A percentile compares a stretch with the other conserved stretches of the same genome.
These are phyloP conservation scores for Eutrema yunnanense DNA, from an alignment of 345 rosid genomes.

Conservation along the genomic window DNA sequence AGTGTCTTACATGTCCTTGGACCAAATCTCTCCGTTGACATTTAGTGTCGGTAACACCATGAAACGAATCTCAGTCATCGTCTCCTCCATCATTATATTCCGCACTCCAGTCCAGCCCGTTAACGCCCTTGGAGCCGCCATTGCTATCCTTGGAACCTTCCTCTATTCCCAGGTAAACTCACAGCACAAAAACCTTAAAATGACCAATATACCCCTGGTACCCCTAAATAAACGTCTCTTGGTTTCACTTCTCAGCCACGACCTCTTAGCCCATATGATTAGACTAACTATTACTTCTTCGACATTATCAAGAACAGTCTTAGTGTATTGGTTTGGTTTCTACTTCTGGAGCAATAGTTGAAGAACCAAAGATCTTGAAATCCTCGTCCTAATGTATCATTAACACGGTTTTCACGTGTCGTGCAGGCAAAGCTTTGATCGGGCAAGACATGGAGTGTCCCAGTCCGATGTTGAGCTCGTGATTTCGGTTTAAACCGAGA, in stretches of 20 bases:
- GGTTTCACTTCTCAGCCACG: background rate
- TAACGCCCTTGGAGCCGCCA: constrained; percentile 94
- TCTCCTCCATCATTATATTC: constrained; percentile 96
- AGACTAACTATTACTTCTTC: background rate
- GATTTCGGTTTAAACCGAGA: background rate
- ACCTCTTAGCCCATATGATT: background rate
- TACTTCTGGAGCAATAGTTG: background rate
- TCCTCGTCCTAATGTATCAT: background rate
- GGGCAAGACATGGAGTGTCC: background rate
- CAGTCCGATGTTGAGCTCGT: constrained; percentile 17
- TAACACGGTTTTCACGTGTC: background rate
- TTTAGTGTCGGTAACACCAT: constrained; percentile 95
- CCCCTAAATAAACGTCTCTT: background rate
- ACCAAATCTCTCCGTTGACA: constrained; percentile 90
- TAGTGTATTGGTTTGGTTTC: background rate
- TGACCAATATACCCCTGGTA: constrained; percentile 17
- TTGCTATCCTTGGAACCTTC: constrained; percentile 95
- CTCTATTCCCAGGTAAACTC: constrained; percentile 84
- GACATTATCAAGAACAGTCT: background rate
- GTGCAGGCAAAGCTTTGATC: constrained; percentile 28
- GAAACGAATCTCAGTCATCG: constrained; percentile 95
- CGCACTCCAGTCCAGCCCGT: constrained; percentile 91
- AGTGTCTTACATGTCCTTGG: constrained; percentile 98
- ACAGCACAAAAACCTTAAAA: background rate
- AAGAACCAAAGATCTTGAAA: background rate